phyloP scores from a whole-genome alignment of 768 basidiomycete genomes.

The Terana coerulea region DNA sequence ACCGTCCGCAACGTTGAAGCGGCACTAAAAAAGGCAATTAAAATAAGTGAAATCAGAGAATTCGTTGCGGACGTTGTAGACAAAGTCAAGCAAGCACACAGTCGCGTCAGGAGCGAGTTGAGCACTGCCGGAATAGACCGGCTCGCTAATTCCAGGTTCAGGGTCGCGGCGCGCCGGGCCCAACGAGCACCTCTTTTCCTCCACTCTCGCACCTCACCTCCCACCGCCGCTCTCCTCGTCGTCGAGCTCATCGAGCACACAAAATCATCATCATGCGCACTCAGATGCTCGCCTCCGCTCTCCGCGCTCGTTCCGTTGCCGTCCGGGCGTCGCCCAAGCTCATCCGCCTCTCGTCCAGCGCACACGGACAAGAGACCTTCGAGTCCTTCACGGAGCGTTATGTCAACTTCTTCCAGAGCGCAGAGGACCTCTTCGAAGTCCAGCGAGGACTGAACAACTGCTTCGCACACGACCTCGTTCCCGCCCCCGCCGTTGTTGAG shows the following conservation, averaged over 20 bases:
- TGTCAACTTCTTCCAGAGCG: slow-evolving; percentile 87
- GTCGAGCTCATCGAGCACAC: slow-evolving; percentile 4
- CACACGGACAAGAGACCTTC: slow-evolving; percentile 86
- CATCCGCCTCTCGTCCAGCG: slow-evolving; percentile 48
- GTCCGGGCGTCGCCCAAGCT: slow-evolving; percentile 40
- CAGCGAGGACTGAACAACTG: slow-evolving; percentile 99
- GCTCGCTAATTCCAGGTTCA: slow-evolving; percentile 22
- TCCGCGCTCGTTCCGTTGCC: slow-evolving; percentile 52
- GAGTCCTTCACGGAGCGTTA: slow-evolving; percentile 94
- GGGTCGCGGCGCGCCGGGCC: slow-evolving; percentile 21
- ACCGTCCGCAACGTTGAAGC: too few species aligned
- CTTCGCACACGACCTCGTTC: slow-evolving; percentile 97
- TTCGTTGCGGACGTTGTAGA: background rate
- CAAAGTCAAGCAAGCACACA: background rate
- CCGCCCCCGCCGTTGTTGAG: slow-evolving; percentile 78
- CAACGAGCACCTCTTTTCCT: slow-evolving; percentile 14
- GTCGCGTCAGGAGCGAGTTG: background rate
- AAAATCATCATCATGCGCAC: slow-evolving; percentile 42
- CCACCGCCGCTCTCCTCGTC: slow-evolving; percentile 7
- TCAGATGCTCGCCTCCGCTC: slow-evolving; percentile 56
- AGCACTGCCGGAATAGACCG: slow-evolving; percentile 24
- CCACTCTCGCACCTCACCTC: slow-evolving; percentile 12
- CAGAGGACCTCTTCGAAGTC: slow-evolving; percentile 96
- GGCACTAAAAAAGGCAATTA: background rate
- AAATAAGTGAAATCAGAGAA: background rate